Evolutionary conservation across 2,329 filamentous ascomycete species (phyloP).

Genomic region (Fusarium graminum): DNA sequence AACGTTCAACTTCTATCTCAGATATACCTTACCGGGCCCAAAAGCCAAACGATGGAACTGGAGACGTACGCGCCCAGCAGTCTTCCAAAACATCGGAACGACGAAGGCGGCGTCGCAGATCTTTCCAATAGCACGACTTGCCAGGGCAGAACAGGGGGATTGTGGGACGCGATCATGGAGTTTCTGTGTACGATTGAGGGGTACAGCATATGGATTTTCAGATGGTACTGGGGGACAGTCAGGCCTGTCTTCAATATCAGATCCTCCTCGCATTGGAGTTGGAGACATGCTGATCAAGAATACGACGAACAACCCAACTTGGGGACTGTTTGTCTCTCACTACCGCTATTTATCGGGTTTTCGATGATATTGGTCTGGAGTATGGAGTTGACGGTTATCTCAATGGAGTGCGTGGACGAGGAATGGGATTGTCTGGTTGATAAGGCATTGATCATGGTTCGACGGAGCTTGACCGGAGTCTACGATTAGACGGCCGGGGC

Average conservation of each 20-base stretch:
- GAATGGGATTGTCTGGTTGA: constrained; percentile 35
- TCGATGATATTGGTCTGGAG: constrained; percentile 46
- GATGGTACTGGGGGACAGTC: constrained; percentile 55
- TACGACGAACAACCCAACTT: constrained; percentile 46
- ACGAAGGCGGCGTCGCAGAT: constrained; percentile 50
- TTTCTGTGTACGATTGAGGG: constrained; percentile 13
- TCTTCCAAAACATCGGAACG: constrained; percentile 48
- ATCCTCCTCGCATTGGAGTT: constrained; percentile 51
- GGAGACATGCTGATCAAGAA: constrained; percentile 47
- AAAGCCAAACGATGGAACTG: constrained; percentile 19
- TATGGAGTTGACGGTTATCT: constrained; percentile 44
- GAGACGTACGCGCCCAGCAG: constrained; percentile 45
- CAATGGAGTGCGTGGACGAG: constrained; percentile 34
- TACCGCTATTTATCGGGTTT: constrained; percentile 47
- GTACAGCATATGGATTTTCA: constrained; percentile 34
- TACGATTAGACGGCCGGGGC: constrained; percentile 33
- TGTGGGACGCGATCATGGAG: constrained; percentile 32
- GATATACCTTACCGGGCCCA: constrained; percentile 7
- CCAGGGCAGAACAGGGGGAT: constrained; percentile 7
- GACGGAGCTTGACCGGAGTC: constrained; percentile 35
- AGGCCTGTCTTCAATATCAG: constrained; percentile 56
- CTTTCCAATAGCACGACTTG: constrained; percentile 43
- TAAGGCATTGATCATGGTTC: constrained; percentile 33
- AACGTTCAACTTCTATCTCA: constrained; percentile 4
- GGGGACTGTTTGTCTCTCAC: constrained; percentile 46